Evolutionary conservation across 176 grass and related monocot genomes (phyloP).

Genomic region (Leersia perrieri): DNA sequence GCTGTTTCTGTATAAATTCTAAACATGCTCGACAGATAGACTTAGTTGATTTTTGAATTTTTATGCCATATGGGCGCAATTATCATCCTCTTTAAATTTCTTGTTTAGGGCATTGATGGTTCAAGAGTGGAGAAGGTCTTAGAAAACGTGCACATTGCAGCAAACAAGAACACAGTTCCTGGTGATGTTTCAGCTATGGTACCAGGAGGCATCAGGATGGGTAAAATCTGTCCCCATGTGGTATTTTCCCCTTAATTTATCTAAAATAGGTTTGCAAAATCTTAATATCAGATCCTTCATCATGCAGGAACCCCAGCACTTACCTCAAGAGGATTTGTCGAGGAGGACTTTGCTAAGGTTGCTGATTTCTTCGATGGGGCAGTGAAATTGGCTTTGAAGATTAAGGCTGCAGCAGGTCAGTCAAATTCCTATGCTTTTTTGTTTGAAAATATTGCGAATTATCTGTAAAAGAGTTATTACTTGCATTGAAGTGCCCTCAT

Average conservation of each 20-base stretch:
- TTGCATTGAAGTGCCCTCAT: neutral
- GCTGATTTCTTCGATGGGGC: slow-evolving; percentile 83
- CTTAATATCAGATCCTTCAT: slow-evolving; percentile 6
- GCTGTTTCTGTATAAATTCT: slow-evolving; percentile 4
- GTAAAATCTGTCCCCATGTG: slow-evolving; percentile 41
- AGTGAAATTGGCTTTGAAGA: slow-evolving; percentile 77
- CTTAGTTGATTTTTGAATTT: slow-evolving; percentile 3
- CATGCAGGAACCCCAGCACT: slow-evolving; percentile 89
- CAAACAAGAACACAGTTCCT: slow-evolving; percentile 99
- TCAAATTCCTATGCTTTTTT: slow-evolving; percentile 15
- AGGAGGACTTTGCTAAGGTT: slow-evolving; percentile 97
- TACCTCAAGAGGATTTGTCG: slow-evolving; percentile 95
- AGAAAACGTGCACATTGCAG: slow-evolving; percentile 95
- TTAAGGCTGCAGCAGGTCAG: slow-evolving; percentile 80
- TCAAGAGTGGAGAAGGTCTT: slow-evolving; percentile 96
- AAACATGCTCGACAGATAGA: slow-evolving; percentile 12
- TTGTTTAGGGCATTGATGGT: slow-evolving; percentile 82
- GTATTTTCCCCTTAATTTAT: neutral
- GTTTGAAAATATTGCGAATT: neutral
- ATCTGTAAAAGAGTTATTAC: neutral
- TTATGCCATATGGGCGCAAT: slow-evolving; percentile 16
- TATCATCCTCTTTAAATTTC: slow-evolving; percentile 17
- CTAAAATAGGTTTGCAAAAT: slow-evolving; percentile 10
- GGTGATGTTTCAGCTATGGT: slow-evolving; percentile 99
- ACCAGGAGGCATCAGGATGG: slow-evolving; percentile 99